A percentile compares a stretch with the other conserved stretches of the same genome.
Evolutionary conservation across 2,329 filamentous ascomycete genomes (phyloP).

Genomic region (Alternaria triticina): DNA sequence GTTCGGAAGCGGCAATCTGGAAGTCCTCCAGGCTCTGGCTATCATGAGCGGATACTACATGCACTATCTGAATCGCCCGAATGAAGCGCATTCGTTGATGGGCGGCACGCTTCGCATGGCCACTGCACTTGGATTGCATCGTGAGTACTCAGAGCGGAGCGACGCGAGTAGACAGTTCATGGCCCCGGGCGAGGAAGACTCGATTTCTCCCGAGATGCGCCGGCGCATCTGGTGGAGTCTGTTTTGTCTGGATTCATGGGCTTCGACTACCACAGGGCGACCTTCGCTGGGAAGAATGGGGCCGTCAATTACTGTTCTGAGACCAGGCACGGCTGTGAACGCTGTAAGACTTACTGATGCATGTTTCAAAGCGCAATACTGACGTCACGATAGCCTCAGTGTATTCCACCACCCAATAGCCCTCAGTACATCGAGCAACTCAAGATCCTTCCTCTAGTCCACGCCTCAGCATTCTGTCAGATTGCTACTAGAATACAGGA

Average conservation of each 20-base stretch:
- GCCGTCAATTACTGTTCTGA: constrained; percentile 47
- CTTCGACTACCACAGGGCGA: constrained; percentile 52
- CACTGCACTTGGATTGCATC: constrained; percentile 74
- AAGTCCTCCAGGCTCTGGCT: constrained; percentile 73
- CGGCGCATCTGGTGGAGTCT: constrained; percentile 55
- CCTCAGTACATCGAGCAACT: constrained; percentile 59
- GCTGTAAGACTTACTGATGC: constrained; percentile 28
- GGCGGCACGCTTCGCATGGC: constrained; percentile 76
- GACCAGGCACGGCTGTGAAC: constrained; percentile 42
- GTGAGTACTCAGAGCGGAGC: constrained; percentile 60
- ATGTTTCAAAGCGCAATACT: neutral
- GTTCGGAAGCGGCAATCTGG: constrained; percentile 73
- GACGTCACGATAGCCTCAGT: constrained; percentile 17
- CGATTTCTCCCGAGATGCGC: constrained; percentile 48
- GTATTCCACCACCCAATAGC: constrained; percentile 41
- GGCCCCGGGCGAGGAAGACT: constrained; percentile 38
- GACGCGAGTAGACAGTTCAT: constrained; percentile 24
- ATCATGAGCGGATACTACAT: constrained; percentile 78
- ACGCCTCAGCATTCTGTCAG: constrained; percentile 81
- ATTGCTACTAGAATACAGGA: constrained; percentile 81
- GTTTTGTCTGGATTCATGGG: constrained; percentile 54
- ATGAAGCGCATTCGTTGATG: constrained; percentile 76
- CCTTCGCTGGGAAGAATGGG: constrained; percentile 50
- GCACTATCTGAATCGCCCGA: constrained; percentile 78
- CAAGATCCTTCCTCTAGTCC: constrained; percentile 72